phyloP scores from a whole-genome alignment of 2,329 filamentous ascomycete genomes.

The Pleomassaria siparia region DNA sequence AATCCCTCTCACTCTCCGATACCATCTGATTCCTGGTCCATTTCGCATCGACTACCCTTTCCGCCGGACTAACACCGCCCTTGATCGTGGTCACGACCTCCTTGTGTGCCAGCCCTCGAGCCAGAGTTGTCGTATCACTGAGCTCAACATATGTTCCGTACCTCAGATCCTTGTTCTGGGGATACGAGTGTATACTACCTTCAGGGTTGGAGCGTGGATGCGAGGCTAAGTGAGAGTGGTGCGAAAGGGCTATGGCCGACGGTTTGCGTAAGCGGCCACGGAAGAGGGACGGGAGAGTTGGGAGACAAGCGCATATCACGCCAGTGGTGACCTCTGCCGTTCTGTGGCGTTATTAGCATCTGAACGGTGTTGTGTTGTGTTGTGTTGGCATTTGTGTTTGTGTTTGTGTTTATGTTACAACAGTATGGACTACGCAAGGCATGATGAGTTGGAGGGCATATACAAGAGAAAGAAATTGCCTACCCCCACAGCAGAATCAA shows the following conservation, averaged over 20 bases:
- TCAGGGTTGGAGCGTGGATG: too few species aligned
- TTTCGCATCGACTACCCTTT: not conserved
- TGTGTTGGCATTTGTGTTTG: not conserved
- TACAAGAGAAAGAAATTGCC: not conserved
- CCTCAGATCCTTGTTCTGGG: conserved; percentile 1
- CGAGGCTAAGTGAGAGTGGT: not conserved
- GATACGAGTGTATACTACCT: not conserved
- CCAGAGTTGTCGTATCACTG: not conserved
- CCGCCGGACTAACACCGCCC: not conserved
- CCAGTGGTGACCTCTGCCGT: conserved; percentile 17
- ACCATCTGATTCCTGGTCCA: not conserved
- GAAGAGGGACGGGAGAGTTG: conserved; percentile 12
- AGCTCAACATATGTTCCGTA: conserved; percentile 4
- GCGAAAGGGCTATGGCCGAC: not conserved
- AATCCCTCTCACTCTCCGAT: not conserved
- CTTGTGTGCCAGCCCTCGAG: not conserved
- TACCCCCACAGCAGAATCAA: conserved; percentile 8
- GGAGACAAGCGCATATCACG: conserved; percentile 17
- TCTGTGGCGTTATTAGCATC: conserved; percentile 2
- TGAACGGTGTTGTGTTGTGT: too few species aligned
- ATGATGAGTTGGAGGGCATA: too few species aligned
- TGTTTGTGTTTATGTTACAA: not conserved
- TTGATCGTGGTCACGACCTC: conserved; percentile 5
- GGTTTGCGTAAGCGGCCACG: not conserved
- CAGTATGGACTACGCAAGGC: too few species aligned